Evolutionary conservation across 2,329 filamentous ascomycete species (phyloP), one percentile per base, ranked within the genome.

Genomic region (Colletotrichum siamense): DNA sequence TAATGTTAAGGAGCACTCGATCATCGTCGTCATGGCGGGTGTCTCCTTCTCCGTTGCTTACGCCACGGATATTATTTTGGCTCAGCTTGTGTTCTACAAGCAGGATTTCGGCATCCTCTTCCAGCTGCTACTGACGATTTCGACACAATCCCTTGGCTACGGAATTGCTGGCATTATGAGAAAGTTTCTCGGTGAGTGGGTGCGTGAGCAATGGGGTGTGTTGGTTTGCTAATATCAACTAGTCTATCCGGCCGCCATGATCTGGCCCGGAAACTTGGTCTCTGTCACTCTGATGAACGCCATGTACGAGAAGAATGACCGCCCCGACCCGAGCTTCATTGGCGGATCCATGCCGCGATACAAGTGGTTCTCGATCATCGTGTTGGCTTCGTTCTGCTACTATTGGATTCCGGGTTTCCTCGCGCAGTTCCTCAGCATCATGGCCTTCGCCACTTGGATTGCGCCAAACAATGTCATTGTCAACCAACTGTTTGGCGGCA

Each of bases 401-500:
- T 94, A 93, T 82, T 94, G 93, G 83, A 91, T 94, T 71, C 93
- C 93, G 0, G 93, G 92, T 1, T 94, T 91, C 75, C 87, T 95
- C 13, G 93, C 91, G 18, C 92, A 94, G 76, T 94, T 92, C 73
- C 85, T 95, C 8, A 94, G 92, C 78, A 89, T 93, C 10, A 95
- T 95, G 79, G 92, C 93, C 9, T 94, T 94, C 80, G 88, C 91
- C 13, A 95, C 94, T 0, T 95, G 94, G 93, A 90, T 95, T 73
- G 91, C 90, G 3, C 94, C 94, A 1, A 87, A 95, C 66, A 95
- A 91, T 75, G 87, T 91, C 0, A 85, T 94, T 12, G 84, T 95
- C 52, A 96, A 95, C 78, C 94, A 95, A 81, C 81, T 95, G 2
- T 95, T 95, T 79, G 94, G 94, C 3, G 93, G 92, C 2, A 88